Evolutionary conservation across 495 filamentous ascomycete species (phyloP).

Genomic region (Lichenothelia convexa): DNA sequence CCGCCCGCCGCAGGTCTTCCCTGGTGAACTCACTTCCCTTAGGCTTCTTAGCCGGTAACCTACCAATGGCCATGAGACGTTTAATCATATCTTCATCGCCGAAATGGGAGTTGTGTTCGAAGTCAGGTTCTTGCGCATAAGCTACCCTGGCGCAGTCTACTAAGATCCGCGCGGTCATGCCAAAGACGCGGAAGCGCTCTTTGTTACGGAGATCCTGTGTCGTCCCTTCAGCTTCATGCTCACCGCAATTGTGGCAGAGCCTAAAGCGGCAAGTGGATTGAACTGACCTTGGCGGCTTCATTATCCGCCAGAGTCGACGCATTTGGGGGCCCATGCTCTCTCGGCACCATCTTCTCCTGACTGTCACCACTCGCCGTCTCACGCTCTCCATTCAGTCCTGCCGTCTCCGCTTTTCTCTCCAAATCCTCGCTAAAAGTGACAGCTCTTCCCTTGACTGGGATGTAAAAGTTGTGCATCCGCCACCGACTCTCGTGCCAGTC

Average conservation of each 20-base stretch:
- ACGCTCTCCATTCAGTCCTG: slow-evolving; percentile 29
- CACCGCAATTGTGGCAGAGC: too few relatives aligned
- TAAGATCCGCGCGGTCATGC: slow-evolving; percentile 78
- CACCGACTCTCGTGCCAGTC: slow-evolving; percentile 42
- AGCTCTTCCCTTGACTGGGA: slow-evolving; percentile 44
- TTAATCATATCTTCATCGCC: slow-evolving; percentile 67
- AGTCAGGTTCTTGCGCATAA: slow-evolving; percentile 63
- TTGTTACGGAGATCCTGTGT: not conserved
- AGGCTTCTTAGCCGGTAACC: slow-evolving; percentile 36
- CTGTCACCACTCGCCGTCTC: slow-evolving; percentile 19
- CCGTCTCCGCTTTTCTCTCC: slow-evolving; percentile 13
- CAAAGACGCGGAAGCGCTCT: slow-evolving; percentile 58
- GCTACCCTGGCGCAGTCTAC: slow-evolving; percentile 74
- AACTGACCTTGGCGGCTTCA: too few relatives aligned
- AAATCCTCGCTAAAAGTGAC: slow-evolving; percentile 27
- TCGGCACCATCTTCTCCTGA: slow-evolving; percentile 10
- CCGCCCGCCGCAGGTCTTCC: slow-evolving; percentile 37
- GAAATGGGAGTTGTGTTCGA: slow-evolving; percentile 60
- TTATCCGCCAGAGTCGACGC: too few relatives aligned
- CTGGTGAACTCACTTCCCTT: slow-evolving; percentile 35
- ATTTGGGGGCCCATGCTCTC: too few relatives aligned
- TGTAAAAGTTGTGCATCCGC: slow-evolving; percentile 81
- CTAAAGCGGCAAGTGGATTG: too few relatives aligned
- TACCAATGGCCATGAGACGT: slow-evolving; percentile 38
- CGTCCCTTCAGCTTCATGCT: slow-evolving; percentile 16